Evolutionary conservation across 352 stramenopile species (phyloP).

Genomic region (Phytopythium aichiense): DNA sequence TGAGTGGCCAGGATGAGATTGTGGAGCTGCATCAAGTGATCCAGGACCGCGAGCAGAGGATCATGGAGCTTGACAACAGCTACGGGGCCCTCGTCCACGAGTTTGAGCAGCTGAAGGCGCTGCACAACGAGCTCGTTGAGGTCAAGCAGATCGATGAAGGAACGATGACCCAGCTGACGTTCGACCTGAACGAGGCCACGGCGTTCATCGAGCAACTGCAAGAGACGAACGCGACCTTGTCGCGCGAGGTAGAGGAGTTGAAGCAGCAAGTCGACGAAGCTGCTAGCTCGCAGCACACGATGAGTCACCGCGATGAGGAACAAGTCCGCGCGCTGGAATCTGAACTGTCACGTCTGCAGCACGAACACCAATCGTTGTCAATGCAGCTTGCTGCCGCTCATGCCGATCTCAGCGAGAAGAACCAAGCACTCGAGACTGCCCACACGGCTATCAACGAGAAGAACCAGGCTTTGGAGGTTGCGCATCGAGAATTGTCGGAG

Average conservation of each 20-base stretch:
- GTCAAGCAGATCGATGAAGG: slow-evolving; percentile 21
- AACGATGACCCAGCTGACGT: slow-evolving; percentile 16
- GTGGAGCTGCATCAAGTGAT: slow-evolving; percentile 26
- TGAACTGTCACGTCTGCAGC: slow-evolving; percentile 7
- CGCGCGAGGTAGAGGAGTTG: slow-evolving; percentile 25
- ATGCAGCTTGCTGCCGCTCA: slow-evolving; percentile 19
- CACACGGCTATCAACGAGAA: slow-evolving; percentile 10
- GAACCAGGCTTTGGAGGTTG: slow-evolving; percentile 7
- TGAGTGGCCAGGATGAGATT: slow-evolving; percentile 34
- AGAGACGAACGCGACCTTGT: slow-evolving; percentile 8
- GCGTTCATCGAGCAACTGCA: slow-evolving; percentile 12
- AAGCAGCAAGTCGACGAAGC: slow-evolving; percentile 12
- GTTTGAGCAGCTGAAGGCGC: slow-evolving; percentile 30
- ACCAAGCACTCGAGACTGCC: slow-evolving; percentile 12
- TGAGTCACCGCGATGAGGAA: background rate
- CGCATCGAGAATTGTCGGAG: slow-evolving; percentile 27
- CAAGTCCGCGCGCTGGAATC: background rate
- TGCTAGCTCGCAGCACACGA: background rate
- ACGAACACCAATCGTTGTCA: slow-evolving; percentile 25
- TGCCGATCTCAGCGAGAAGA: slow-evolving; percentile 3
- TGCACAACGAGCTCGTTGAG: slow-evolving; percentile 22
- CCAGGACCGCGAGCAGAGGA: slow-evolving; percentile 26
- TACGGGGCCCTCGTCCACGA: slow-evolving; percentile 34
- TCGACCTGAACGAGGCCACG: slow-evolving; percentile 7
- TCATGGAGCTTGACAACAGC: slow-evolving; percentile 36